phyloP scores from a whole-genome alignment of 441 rosid species.

The Euphorbia schlechtendalii region DNA sequence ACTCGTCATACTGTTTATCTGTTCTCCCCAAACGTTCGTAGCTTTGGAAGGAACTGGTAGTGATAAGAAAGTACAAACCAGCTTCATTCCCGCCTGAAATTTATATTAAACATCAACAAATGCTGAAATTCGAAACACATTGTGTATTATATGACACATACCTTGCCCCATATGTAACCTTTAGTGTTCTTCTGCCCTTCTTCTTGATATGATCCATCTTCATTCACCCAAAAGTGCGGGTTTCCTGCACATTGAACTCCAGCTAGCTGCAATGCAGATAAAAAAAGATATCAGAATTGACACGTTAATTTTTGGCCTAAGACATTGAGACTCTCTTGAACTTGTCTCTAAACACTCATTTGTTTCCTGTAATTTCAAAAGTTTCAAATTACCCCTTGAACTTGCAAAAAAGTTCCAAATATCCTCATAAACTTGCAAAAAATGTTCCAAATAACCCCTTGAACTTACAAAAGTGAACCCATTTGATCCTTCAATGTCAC shows the following conservation, averaged over 20 bases:
- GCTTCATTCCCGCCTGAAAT: slow-evolving; percentile 73
- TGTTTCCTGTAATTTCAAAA: too few relatives aligned
- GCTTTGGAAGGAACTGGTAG: slow-evolving; percentile 75
- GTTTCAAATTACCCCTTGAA: too few relatives aligned
- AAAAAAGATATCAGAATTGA: slow-evolving; percentile 17
- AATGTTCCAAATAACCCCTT: too few relatives aligned
- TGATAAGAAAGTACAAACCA: slow-evolving; percentile 67
- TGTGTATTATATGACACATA: slow-evolving; percentile 29
- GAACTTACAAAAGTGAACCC: too few relatives aligned
- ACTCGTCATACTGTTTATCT: slow-evolving; percentile 34
- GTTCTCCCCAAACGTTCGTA: slow-evolving; percentile 47
- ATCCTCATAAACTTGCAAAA: too few relatives aligned
- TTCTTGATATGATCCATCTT: slow-evolving; percentile 86
- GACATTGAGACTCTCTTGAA: too few relatives aligned
- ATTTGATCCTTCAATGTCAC: too few relatives aligned
- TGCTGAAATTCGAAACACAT: not conserved
- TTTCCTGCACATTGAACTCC: slow-evolving; percentile 97
- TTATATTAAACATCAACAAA: slow-evolving; percentile 13
- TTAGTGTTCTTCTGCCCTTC: slow-evolving; percentile 90
- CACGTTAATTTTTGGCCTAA: too few relatives aligned
- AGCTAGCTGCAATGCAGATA: slow-evolving; percentile 58
- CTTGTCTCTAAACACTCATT: too few relatives aligned
- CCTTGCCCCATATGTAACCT: slow-evolving; percentile 95
- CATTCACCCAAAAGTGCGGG: slow-evolving; percentile 93
- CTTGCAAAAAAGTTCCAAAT: too few relatives aligned